Conservation (phyloP, 768 basidiomycete species). For the Pleurotus tuber-regium region DNA sequence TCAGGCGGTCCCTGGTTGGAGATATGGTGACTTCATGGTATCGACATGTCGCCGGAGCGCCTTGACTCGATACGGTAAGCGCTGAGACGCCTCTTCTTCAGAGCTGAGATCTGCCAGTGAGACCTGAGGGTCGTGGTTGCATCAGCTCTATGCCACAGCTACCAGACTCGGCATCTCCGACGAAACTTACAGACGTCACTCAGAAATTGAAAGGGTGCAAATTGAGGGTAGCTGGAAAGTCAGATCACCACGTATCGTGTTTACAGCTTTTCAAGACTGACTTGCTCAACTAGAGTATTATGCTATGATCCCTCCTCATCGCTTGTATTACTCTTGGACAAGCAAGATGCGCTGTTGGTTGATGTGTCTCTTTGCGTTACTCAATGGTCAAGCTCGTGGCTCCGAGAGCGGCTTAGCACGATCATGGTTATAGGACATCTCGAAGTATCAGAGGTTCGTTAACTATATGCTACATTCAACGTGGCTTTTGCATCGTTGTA, state of each 20-base stretch:
- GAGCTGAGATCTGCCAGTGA: too few species aligned
- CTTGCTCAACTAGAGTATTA: constrained; percentile 42
- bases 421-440: constrained; percentile 59
- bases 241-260: constrained; percentile 23
- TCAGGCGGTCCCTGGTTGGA: too few species aligned
- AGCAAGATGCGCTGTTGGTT: constrained; percentile 49
- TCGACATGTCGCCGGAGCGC: too few species aligned
- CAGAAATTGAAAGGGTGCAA: constrained; percentile 44
- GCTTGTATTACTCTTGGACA: constrained; percentile 47
- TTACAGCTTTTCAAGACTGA: constrained; percentile 1
- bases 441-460: constrained; percentile 45
- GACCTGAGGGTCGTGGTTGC: too few species aligned
- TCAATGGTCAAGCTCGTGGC: constrained; percentile 40
- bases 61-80: too few species aligned
- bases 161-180: constrained; percentile 45
- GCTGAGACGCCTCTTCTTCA: too few species aligned
- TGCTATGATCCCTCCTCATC: constrained; percentile 50
- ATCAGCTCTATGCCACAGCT: constrained; percentile 58
- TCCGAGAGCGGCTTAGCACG: constrained; percentile 46
- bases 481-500: constrained; percentile 1
- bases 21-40: too few species aligned
- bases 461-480: neutral
- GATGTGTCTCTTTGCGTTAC: constrained; percentile 55
- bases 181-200: constrained; percentile 38
- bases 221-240: constrained; percentile 61